Evolutionary conservation across 306 rosid species (phyloP), one percentile per base, ranked within the genome.

Genomic region (Castanospermum australe): DNA sequence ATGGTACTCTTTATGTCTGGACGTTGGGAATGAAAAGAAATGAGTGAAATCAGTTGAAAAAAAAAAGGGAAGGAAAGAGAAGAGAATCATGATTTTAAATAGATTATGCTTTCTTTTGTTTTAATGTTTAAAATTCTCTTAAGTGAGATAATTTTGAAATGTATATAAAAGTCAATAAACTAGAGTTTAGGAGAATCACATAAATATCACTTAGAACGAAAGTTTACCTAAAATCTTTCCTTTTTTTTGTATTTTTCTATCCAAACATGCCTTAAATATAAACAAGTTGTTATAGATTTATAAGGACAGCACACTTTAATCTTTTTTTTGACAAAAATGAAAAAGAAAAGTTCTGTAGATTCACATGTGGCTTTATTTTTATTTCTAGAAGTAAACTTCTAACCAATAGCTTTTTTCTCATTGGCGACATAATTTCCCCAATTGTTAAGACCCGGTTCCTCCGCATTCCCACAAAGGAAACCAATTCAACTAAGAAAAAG

Each of bases 381-480:
- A 8, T 39, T 42, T 50, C 18, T 42, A 36, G 56, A 73, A 50
- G 64, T 75, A 35, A 63, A 69, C 12, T 68, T 74, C 39, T 33
- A 47, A 65, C 14, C 42, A 9, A 35, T 7, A 70, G 33, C 32
- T 41, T 41, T 41, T 41, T 17, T 73, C n/a, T 57, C 56, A 20
- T 66, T 42, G 51, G 24, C 79, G 72, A 78, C 79, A 77, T 21
- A 41, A 51, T 71, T 60, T 64, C 67, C 42, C 21, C 70, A 0
- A 39, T 66, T 74, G 78, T 48, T 50, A 47, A 66, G 67, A 55
- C 61, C 55, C 70, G 15, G 52, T n/a, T 80, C 48, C 79, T 63
- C 45, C 28, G 48, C 76, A 54, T 57, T 83, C 71, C 41, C 51
- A 67, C 73, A 67, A 57, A 41, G 48, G 74, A 71, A 60, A 83